A percentile compares a stretch with the other conserved stretches of the same genome.
Evolutionary conservation across 2,329 filamentous ascomycete species (phyloP).

Genomic region (Phaeosphaeria sp.): DNA sequence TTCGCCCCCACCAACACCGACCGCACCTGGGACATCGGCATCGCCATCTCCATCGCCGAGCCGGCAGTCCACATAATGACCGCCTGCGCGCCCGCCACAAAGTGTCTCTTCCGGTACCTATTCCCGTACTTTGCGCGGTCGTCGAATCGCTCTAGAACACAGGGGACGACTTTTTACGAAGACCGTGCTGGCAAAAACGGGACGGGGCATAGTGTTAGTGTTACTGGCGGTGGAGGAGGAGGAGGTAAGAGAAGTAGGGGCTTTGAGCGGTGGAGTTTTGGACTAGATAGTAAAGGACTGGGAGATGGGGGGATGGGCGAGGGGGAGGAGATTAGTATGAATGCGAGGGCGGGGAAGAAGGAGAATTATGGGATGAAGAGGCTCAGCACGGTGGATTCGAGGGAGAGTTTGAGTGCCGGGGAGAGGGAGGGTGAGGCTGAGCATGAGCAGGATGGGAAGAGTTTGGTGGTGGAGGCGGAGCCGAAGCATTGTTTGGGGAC

Average conservation of each 20-base stretch:
- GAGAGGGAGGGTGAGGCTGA: constrained; percentile 18
- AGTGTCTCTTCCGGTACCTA: constrained; percentile 52
- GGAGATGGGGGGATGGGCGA: not conserved
- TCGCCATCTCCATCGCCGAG: constrained; percentile 49
- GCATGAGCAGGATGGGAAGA: constrained; percentile 6
- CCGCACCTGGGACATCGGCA: constrained; percentile 44
- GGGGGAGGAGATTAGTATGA: constrained; percentile 11
- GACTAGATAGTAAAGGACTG: not conserved
- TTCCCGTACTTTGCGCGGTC: constrained; percentile 38
- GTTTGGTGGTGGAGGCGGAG: constrained; percentile 12
- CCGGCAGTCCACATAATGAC: constrained; percentile 58
- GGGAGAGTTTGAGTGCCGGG: constrained; percentile 4
- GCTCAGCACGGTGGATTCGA: constrained; percentile 16
- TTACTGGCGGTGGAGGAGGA: no score
- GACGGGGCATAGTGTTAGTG: no score
- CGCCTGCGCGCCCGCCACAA: constrained; percentile 61
- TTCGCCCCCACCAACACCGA: constrained; percentile 43
- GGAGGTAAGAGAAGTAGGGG: not conserved
- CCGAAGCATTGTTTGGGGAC: constrained; percentile 25
- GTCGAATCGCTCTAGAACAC: constrained; percentile 6
- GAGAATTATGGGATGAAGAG: not conserved
- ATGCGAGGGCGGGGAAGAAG: constrained; percentile 1
- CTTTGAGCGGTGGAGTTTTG: not conserved
- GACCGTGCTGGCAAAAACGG: constrained; percentile 9
- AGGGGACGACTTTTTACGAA: constrained; percentile 18